Conservation (phyloP, 495 filamentous ascomycete species). For the Xylaria palmicola region DNA sequence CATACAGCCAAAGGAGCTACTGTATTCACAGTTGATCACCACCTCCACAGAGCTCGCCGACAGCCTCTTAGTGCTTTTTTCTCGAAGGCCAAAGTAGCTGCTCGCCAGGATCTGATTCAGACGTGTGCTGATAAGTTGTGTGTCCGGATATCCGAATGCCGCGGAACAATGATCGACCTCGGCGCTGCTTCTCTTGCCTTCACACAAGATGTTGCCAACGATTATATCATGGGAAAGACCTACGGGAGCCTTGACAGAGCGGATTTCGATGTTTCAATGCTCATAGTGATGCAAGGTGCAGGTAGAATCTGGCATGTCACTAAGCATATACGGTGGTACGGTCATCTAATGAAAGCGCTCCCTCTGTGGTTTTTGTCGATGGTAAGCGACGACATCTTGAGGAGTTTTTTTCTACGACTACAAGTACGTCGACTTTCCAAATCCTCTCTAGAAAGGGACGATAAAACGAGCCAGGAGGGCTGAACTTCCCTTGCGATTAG, state of each 20-base stretch:
- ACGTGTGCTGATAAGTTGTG: conserved; percentile 24
- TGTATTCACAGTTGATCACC: conserved; percentile 19
- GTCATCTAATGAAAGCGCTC: conserved; percentile 21
- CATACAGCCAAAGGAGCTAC: conserved; percentile 10
- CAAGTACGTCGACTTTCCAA: conserved; percentile 16
- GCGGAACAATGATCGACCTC: conserved; percentile 19
- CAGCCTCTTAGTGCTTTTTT: conserved; percentile 20
- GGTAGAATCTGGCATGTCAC: conserved; percentile 26
- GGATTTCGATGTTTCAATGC: conserved; percentile 22
- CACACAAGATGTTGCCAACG: conserved; percentile 21
- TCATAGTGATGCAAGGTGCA: conserved; percentile 6
- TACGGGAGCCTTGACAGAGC: conserved; percentile 23
- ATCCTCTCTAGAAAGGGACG: too few relatives aligned
- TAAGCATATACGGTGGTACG: conserved; percentile 28
- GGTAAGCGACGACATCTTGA: conserved; percentile 16
- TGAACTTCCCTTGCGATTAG: background rate
- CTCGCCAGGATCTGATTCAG: conserved; percentile 16
- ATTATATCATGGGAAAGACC: conserved; percentile 23
- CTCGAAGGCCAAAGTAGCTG: conserved; percentile 23
- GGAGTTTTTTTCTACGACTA: conserved; percentile 21
- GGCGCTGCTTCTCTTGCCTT: conserved; percentile 30
- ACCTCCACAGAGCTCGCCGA: conserved; percentile 20
- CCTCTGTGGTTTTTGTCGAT: conserved; percentile 20
- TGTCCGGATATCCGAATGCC: conserved; percentile 10
- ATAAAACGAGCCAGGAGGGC: too few relatives aligned